phyloP scores from a whole-genome alignment of 345 rosid genomes.

The Eucalyptus albens region DNA sequence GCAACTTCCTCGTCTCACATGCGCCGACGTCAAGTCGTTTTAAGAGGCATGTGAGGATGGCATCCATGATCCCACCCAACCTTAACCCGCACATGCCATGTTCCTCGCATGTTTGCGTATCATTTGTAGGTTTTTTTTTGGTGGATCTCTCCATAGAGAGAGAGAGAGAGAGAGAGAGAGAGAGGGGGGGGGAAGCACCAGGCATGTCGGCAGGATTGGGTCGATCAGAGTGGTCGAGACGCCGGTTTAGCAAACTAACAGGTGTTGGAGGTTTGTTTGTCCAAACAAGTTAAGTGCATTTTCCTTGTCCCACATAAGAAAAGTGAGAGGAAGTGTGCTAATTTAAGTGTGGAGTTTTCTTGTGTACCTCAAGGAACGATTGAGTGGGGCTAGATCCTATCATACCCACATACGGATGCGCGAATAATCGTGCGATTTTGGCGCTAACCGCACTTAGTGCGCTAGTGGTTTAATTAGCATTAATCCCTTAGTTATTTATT shows the following conservation, averaged over 20 bases:
- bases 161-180: background rate
- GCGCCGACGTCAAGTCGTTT: background rate
- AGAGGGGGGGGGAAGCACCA: rapidly evolving
- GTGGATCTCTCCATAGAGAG: background rate
- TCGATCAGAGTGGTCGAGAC: background rate
- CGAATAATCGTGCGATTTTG: too few relatives aligned
- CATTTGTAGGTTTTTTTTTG: background rate
- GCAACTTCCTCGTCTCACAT: background rate
- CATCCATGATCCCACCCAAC: background rate
- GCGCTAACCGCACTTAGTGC: too few relatives aligned
- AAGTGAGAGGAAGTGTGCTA: too few relatives aligned
- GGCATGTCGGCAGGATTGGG: background rate
- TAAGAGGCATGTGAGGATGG: background rate
- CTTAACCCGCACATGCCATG: background rate
- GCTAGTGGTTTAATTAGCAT: too few relatives aligned
- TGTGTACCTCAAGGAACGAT: too few relatives aligned
- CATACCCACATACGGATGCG: too few relatives aligned
- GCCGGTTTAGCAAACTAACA: background rate
- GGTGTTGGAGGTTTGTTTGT: background rate
- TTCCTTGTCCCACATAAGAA: too few relatives aligned
- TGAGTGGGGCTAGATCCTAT: too few relatives aligned
- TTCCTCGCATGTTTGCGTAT: background rate
- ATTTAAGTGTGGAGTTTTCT: too few relatives aligned
- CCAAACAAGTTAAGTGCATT: too few relatives aligned
- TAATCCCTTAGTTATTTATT: too few relatives aligned